phyloP scores from a whole-genome alignment of 2,329 filamentous ascomycete species.

The Aspergillus sergii region DNA sequence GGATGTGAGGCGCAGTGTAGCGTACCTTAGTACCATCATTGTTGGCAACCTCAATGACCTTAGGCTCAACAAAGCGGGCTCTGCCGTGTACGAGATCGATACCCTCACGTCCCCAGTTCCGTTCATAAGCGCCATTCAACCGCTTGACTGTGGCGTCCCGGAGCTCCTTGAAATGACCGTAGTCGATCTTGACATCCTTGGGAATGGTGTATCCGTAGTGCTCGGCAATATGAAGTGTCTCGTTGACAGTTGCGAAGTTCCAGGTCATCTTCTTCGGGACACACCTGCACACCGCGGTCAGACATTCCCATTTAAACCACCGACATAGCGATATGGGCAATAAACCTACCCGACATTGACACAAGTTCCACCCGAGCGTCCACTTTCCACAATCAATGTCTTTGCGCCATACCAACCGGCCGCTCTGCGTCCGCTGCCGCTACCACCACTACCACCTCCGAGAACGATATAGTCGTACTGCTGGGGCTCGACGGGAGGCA shows the following conservation, averaged over 20 bases:
- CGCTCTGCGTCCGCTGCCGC: constrained; percentile 52
- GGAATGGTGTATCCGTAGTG: constrained; percentile 54
- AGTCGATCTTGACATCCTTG: constrained; percentile 46
- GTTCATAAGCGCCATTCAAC: constrained; percentile 53
- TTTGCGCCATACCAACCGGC: constrained; percentile 56
- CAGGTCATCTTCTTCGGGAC: constrained; percentile 58
- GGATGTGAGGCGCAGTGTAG: constrained; percentile 51
- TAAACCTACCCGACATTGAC: constrained; percentile 56
- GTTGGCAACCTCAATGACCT: constrained; percentile 48
- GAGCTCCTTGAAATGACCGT: constrained; percentile 50
- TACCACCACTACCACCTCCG: constrained; percentile 57
- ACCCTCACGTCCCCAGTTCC: constrained; percentile 53
- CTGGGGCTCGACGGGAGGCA: constrained; percentile 50
- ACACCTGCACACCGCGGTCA: constrained; percentile 40
- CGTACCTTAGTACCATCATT: constrained; percentile 44
- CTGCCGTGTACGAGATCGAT: constrained; percentile 54
- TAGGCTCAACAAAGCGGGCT: constrained; percentile 48
- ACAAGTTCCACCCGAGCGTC: constrained; percentile 52
- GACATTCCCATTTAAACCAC: background rate
- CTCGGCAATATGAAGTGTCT: constrained; percentile 48
- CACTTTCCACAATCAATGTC: constrained; percentile 54
- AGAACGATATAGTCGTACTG: constrained; percentile 60
- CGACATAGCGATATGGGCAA: background rate
- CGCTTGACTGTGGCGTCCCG: constrained; percentile 49
- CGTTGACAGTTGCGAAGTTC: constrained; percentile 54